Evolutionary conservation across 2,329 filamentous ascomycete genomes (phyloP), one percentile per base, ranked within the genome.

Genomic region (Rosellinia necatrix): DNA sequence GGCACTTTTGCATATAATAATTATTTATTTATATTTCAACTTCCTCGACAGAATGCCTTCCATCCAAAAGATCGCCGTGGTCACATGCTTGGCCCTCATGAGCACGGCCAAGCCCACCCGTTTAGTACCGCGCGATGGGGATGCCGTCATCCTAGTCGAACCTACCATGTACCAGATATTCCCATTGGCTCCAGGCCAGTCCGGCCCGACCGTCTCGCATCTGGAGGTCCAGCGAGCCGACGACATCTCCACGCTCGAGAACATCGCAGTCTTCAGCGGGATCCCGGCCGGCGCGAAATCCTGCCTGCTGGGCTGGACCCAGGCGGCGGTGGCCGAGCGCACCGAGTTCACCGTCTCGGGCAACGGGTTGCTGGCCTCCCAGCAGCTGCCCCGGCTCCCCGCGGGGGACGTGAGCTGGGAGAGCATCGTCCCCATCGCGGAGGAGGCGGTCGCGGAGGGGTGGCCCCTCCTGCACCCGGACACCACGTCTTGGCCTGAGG

Each of bases 291-390:
- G 29, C 0, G 71, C 71, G 5, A 67, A 62, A 46, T 35, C 41
- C 2, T 74, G 72, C 61, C 19, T 22, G 1, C 58, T 74, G 6
- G 49, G 55, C 13, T 74, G 72, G 72, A 42, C 42, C 2, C 72
- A 74, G 8, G 75, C 72, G 6, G 70, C 68, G 6, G 70, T 63
- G 52, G 71, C 66, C 50, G 68, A 72, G 35, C 75, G 71, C 56
- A 69, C 68, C 44, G 29, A 46, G 10, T 74, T 77, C 56, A 68
- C 69, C 55, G 73, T 75, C 55, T 61, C 66, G 12, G 64, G 65
- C 25, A 68, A 61, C 30, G 72, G 68, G 2, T 53, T 67, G 13
- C 30, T 67, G 1, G 37, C 54, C 1, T 49, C 65, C 17, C 59
- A 51, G 21, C 70, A 63, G 19, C 61, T 73, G 2, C 56, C 64